Percentiles rank a stretch among this genome's conserved stretches.
These are phyloP conservation scores for Cicer yamashitae DNA, from an alignment of 306 rosid genomes.

Conservation along the genomic window DNA sequence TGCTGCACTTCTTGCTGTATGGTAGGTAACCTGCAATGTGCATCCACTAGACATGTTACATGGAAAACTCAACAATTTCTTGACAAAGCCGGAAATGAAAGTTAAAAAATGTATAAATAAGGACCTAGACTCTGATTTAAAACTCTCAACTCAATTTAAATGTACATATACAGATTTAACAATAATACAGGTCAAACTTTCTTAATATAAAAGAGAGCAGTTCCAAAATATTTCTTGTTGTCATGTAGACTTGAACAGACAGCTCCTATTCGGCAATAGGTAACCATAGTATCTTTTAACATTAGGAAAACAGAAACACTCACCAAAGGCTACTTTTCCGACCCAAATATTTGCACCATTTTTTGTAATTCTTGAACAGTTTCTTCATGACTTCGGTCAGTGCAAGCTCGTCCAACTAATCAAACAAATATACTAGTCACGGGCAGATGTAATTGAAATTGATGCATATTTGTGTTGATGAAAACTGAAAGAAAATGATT, in stretches of 20 bases:
- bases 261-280: slow-evolving; percentile 23
- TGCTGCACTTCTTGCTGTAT: slow-evolving; percentile 99
- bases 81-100: slow-evolving; percentile 1
- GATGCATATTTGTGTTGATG: neutral
- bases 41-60: slow-evolving; percentile 31
- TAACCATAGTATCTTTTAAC: slow-evolving; percentile 29
- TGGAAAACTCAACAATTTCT: slow-evolving; percentile 22
- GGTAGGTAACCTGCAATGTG: slow-evolving; percentile 85
- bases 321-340: slow-evolving; percentile 97
- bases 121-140: slow-evolving; percentile 14
- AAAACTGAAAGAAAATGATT: slow-evolving; percentile 12
- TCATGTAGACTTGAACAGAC: neutral
- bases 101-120: slow-evolving; percentile 25
- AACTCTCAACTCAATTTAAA: slow-evolving; percentile 33
- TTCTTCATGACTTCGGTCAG: slow-evolving; percentile 97
- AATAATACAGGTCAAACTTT: slow-evolving; percentile 18
- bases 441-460: slow-evolving; percentile 19
- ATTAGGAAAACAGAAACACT: slow-evolving; percentile 42
- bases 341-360: slow-evolving; percentile 93
- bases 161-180: slow-evolving; percentile 14
- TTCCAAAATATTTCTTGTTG: neutral
- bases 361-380: slow-evolving; percentile 90
- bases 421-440: slow-evolving; percentile 49
- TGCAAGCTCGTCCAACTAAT: slow-evolving; percentile 92
- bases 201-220: slow-evolving; percentile 1